Evolutionary conservation across 2,329 filamentous ascomycete genomes (phyloP).

Genomic region (Trichophyton benhamiae): DNA sequence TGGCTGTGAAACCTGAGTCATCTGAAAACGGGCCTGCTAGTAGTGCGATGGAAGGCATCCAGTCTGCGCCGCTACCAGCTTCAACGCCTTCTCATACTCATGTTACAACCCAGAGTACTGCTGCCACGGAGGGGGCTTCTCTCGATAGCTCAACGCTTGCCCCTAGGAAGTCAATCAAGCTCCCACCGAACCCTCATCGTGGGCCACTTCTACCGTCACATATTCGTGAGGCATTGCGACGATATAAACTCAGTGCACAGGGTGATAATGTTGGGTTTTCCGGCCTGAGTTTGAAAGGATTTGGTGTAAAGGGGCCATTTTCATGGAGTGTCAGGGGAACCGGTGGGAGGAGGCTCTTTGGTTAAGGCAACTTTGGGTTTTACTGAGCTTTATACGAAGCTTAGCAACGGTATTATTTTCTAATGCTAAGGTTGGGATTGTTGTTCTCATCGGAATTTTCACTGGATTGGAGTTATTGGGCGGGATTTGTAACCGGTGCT

Average conservation of each 20-base stretch:
- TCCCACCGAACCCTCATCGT: constrained; percentile 35
- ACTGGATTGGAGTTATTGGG: background rate
- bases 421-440: background rate
- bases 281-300: constrained; percentile 35
- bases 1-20: background rate
- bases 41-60: background rate
- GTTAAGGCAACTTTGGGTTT: constrained; percentile 17
- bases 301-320: constrained; percentile 33
- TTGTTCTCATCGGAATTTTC: background rate
- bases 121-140: background rate
- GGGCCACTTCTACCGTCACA: constrained; percentile 38
- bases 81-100: background rate
- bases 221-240: constrained; percentile 37
- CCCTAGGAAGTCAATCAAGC: constrained; percentile 18
- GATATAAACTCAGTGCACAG: constrained; percentile 39
- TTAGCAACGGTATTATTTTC: constrained; percentile 2
- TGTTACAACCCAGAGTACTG: background rate
- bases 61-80: background rate
- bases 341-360: constrained; percentile 34
- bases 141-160: background rate
- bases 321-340: constrained; percentile 32
- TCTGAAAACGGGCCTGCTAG: background rate
- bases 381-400: background rate
- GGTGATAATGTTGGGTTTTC: constrained; percentile 38
- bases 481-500: background rate